Base-by-base conservation (phyloP, 2,329 filamentous ascomycete species). In the Colletotrichum melonis region DNA sequence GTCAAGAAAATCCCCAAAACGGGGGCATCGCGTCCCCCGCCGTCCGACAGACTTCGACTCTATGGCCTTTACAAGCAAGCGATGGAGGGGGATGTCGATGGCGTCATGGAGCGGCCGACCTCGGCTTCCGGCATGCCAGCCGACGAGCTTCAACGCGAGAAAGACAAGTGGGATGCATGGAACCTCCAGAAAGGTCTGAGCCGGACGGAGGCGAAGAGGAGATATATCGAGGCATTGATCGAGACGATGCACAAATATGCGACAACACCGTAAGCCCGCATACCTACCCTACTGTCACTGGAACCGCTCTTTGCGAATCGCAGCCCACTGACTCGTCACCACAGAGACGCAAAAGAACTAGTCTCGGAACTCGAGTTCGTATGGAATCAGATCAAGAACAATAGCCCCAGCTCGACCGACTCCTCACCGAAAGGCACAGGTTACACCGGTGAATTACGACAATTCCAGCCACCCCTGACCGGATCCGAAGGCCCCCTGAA, bases 41-140 rank as follows among this genome's bases (percentile, higher is more conserved):
- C 95, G 2, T 87, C 89, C 74, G 95, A 97, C 80, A 93, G 97
- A 71, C 88, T 99, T 78, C 93, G 94, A 72, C 93, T 99, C 75
- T 99, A 99, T 92, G 97, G 97, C 76, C 89, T 99, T 77, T 99
- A 99, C 87, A 99, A 99, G 82, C 97, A 99, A 84, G 95, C 95
- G 75, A 98, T 98, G 97, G 95, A 99, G 86, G 97, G 97, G 62
- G 95, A 99, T 83, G 95, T 98, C 42, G 94, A 97, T 77, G 94
- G 94, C 62, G 95, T 98, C 63, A 97, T 98, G 93, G 92, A 96
- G 78, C 90, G 95, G 58, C 96, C 97, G 52, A 86, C 85, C 55
- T 78, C 82, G 63, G 86, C 84, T 24, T 84, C 85, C 9, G 85
- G 86, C 72, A 81, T 87, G 73, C 80, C 85, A 12, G 78, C 81